Evolutionary conservation across 140 eudicot genomes (phyloP), one percentile per base, ranked within the genome.

Genomic region (Cichorium intybus): DNA sequence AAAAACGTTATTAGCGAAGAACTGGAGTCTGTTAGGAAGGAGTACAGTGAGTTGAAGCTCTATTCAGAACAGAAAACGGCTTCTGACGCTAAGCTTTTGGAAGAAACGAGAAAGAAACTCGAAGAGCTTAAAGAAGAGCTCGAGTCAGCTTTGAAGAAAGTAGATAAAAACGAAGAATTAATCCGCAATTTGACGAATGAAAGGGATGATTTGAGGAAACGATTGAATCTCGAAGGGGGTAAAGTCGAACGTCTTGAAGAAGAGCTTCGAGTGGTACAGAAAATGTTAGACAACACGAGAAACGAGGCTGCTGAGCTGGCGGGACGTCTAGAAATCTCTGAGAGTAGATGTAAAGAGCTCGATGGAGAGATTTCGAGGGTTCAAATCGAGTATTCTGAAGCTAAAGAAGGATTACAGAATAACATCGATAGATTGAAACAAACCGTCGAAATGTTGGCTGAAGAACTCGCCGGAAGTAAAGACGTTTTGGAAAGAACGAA

Each of bases 71-170:
- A 76, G 69, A 78, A 81, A 69, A 81, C 80, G 12, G 84, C 83
- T 53, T 83, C 79, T 46, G 84, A 89, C 64, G 86, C 88, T 21
- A 77, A 73, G 74, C 52, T 79, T 46, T 83, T 89, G 83, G 79
- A 54, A 60, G 90, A 85, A 73, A 59, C 55, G 39, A 79, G 59
- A 31, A 62, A 73, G 54, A 58, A 83, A 62, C 45, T 85, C 41
- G 64, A 71, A 21, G 68, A 64, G 75, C 82, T 88, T 61, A 75
- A 73, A 73, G 81, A 82, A 71, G 56, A 80, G 78, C 80, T 85
- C 0, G 72, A 67, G 80, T 51, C 69, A 24, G 68, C 81, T 7
- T 37, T 49, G 41, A 58, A 46, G 12, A 81, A 80, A 74, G 64
- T 58, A 60, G 58, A 55, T 34, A 89, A 31, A 65, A 83, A 53